Base-by-base conservation (phyloP, 2,329 filamentous ascomycete species). In the Geosmithia putterillii region DNA sequence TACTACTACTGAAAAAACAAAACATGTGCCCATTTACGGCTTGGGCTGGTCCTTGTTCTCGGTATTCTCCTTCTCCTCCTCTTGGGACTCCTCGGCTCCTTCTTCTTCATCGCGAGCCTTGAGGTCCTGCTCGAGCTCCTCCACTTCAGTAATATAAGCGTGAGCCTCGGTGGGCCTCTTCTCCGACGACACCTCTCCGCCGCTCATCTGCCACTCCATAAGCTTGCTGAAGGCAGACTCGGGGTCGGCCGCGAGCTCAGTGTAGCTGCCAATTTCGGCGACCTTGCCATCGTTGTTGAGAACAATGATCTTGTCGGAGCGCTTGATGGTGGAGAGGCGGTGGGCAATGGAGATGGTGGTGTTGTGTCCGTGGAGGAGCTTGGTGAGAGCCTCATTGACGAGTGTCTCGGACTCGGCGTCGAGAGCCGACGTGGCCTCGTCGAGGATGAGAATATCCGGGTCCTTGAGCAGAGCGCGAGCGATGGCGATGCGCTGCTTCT, bases 191-290 rank as follows among this genome's bases (percentile, higher is more conserved):
- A 70, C 56, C 44, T 94, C 87, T 8, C 84, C 83, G 12, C 89
- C 90, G 53, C 76, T 92, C 78, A 96, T 85, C 65, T 98, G 92
- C 89, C 89, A 96, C 63, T 96, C 90, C 92, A 98, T 98, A 43
- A 98, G 70, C 64, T 84, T 92, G 53, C 81, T 90, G 57, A 98
- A 98, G 2, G 89, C 87, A 42, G 90, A 94, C 9, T 83, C 69
- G 15, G 76, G 74, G 46, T 86, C 78, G 5, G 74, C 70, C 42
- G 81, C 84, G 19, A 98, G 74, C 49, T 87, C 76, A 20, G 73
- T 66, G 59, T 94, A 98, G 45, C 82, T 83, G 45, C 92, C 92
- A 49, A 85, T 84, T 61, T 98, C 90, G 3, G 90, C 92, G 3
- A 98, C 90, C 46, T 76, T 82, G 48, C 92, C 94, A 55, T 95